Conservation (phyloP, 441 rosid genomes). For the Codiaeum variegatum region DNA sequence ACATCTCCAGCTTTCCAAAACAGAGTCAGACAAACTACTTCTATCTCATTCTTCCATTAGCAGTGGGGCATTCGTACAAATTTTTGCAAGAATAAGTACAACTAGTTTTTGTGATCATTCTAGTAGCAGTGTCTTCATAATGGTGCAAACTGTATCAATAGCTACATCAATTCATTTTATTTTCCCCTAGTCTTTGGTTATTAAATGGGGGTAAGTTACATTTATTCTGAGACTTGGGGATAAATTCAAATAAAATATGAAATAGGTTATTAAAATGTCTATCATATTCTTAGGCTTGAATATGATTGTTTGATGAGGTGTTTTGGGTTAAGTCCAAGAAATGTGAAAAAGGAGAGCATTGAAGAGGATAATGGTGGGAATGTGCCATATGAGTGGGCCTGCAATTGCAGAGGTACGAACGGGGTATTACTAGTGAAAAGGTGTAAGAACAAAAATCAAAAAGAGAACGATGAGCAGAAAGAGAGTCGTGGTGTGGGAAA, state of each 20-base stretch:
- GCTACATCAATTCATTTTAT: neutral
- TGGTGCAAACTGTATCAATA: neutral
- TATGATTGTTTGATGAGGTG: neutral
- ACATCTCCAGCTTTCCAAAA: neutral
- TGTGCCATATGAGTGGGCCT: neutral
- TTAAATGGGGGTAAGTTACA: neutral
- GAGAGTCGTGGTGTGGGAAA: neutral
- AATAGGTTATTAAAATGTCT: neutral
- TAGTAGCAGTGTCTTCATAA: neutral
- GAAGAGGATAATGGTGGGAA: neutral
- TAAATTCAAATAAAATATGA: neutral
- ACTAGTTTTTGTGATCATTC: neutral
- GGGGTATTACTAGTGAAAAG: neutral
- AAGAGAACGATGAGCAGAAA: neutral
- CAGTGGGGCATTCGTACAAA: neutral
- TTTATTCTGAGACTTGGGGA: no score
- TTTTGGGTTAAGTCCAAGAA: neutral
- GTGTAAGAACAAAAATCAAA: neutral
- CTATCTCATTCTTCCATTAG: neutral
- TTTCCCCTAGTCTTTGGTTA: neutral
- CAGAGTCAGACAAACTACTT: neutral
- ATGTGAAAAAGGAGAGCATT: neutral
- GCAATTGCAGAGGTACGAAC: neutral
- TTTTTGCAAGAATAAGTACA: neutral
- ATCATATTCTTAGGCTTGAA: neutral